Conservation (phyloP, 2,329 filamentous ascomycete species). For the Colletotrichum neosansevieriae region DNA sequence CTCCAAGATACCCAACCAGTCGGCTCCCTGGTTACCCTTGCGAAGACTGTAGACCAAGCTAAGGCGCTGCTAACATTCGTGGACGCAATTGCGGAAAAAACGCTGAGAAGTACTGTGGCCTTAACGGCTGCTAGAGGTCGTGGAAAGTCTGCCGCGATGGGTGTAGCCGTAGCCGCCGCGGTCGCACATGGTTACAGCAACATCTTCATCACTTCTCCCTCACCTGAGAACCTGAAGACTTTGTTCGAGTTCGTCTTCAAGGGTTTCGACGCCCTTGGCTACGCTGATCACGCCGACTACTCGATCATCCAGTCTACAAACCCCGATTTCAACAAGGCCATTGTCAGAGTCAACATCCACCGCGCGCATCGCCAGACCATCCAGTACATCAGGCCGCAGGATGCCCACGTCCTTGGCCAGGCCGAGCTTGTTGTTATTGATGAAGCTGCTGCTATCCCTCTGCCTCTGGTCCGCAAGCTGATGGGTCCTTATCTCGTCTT, state of each 20-base stretch:
- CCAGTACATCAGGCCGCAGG: conserved; percentile 97
- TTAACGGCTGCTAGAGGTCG: conserved; percentile 93
- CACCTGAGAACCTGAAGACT: conserved; percentile 98
- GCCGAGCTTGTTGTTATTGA: conserved; percentile 97
- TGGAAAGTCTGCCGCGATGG: conserved; percentile 96
- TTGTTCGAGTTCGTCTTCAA: conserved; percentile 99
- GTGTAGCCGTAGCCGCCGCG: conserved; percentile 92
- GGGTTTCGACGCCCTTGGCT: conserved; percentile 93
- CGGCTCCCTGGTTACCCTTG: conserved; percentile 84
- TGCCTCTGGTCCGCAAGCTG: conserved; percentile 91
- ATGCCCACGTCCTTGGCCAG: conserved; percentile 93
- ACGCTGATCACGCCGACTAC: conserved; percentile 96
- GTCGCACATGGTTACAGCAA: conserved; percentile 98
- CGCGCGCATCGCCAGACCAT: conserved; percentile 96
- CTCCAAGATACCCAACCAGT: conserved; percentile 88
- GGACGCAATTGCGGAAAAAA: conserved; percentile 96
- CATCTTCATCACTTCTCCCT: conserved; percentile 98
- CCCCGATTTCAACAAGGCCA: conserved; percentile 98
- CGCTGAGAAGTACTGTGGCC: conserved; percentile 90
- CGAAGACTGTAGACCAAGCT: conserved; percentile 93
- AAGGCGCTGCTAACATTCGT: conserved; percentile 98
- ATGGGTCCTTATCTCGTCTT: conserved; percentile 98
- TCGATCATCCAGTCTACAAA: conserved; percentile 98
- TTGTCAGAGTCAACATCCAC: conserved; percentile 96
- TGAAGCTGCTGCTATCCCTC: conserved; percentile 94